A percentile compares a stretch with the other conserved stretches of the same genome.
Evolutionary conservation across 2,329 filamentous ascomycete species (phyloP).

Genomic region (Botryotinia convoluta): DNA sequence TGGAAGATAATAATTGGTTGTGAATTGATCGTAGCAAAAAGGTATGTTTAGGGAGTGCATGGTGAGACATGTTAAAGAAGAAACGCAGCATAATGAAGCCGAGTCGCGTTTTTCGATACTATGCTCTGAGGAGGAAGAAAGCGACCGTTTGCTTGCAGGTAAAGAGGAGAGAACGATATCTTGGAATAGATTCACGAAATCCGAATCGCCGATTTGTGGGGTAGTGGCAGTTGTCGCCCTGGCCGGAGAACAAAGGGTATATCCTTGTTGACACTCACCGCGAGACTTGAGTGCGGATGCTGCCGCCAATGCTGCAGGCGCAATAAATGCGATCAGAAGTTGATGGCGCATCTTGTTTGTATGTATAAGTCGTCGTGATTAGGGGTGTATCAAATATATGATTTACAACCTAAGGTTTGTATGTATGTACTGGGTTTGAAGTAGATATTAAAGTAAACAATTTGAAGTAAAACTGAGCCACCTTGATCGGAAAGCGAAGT

Average conservation of each 20-base stretch:
- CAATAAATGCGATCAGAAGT: constrained; percentile 16
- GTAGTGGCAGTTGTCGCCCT: constrained; percentile 33
- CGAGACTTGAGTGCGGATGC: neutral
- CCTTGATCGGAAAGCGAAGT: neutral
- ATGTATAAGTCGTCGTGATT: neutral
- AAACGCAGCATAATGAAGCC: constrained; percentile 33
- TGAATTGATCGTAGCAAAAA: constrained; percentile 53
- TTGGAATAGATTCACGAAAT: constrained; percentile 37
- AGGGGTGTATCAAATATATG: constrained; percentile 10
- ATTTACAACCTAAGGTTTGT: neutral
- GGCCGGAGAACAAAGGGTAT: constrained; percentile 37
- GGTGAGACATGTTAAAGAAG: constrained; percentile 30
- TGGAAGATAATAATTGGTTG: constrained; percentile 48
- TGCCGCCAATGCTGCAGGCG: constrained; percentile 11
- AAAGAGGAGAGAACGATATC: constrained; percentile 38
- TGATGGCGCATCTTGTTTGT: constrained; percentile 3
- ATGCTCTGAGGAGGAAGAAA: neutral
- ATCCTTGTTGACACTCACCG: constrained; percentile 31
- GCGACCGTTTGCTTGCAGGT: constrained; percentile 27
- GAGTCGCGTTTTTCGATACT: constrained; percentile 11
- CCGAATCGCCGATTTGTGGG: constrained; percentile 35
- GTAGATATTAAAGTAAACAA: neutral
- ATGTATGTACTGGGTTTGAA: neutral
- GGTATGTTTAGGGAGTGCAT: constrained; percentile 41
- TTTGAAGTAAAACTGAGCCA: neutral